These are phyloP conservation scores for Fusarium circinatum DNA, from an alignment of 2,329 filamentous ascomycete species.

Conservation along the genomic window DNA sequence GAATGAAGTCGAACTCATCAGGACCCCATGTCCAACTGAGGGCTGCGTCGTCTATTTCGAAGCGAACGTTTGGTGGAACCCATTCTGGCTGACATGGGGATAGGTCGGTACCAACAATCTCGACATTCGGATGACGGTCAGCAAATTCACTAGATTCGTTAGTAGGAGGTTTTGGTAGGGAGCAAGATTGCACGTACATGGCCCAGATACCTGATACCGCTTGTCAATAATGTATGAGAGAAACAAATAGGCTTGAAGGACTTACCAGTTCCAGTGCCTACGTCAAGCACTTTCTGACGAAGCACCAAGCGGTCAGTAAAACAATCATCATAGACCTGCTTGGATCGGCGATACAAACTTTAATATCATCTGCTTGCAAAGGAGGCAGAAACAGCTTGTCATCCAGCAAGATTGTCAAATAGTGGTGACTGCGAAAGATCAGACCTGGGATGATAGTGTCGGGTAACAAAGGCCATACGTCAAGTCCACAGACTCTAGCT, in stretches of 20 bases:
- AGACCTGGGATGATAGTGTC: background rate
- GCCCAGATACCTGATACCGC: conserved; percentile 17
- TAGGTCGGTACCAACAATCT: conserved; percentile 34
- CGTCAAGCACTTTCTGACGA: conserved; percentile 13
- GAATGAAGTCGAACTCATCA: conserved; percentile 29
- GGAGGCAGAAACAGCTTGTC: conserved; percentile 9
- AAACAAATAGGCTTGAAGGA: accelerated
- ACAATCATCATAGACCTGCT: accelerated
- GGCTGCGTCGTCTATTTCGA: conserved; percentile 34
- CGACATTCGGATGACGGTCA: conserved; percentile 23
- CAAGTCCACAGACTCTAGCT: conserved; percentile 19
- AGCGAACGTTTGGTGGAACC: conserved; percentile 37
- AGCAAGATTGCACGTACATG: background rate
- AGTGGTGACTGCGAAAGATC: background rate
- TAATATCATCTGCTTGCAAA: background rate
- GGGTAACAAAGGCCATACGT: background rate
- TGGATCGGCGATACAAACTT: background rate
- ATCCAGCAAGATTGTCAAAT: conserved; percentile 10
- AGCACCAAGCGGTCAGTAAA: background rate
- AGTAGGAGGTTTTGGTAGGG: accelerated
- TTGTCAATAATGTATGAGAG: background rate
- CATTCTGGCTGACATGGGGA: conserved; percentile 34
- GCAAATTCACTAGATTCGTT: conserved; percentile 21
- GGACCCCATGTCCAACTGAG: conserved; percentile 30
- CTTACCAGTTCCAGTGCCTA: conserved; percentile 25